Evolutionary conservation across 305 asterid species (phyloP), one percentile per base, ranked within the genome.

Genomic region (Nicotiana rustica): DNA sequence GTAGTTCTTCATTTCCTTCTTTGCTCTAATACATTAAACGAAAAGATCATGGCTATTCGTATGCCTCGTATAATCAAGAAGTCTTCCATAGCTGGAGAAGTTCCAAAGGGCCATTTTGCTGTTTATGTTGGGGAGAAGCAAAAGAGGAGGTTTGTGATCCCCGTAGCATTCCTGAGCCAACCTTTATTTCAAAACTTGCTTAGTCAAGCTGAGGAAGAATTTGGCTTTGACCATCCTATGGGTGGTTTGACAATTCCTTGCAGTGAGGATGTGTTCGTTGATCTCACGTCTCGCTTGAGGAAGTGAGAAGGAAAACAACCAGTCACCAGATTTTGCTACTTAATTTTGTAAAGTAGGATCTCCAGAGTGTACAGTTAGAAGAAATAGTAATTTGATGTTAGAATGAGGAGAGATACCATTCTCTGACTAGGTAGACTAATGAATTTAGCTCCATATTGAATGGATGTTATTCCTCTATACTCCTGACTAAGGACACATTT

Each of bases 261-360:
- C 70, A 93, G 90, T 67, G 98, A 95, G 87, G 89, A 84, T 10
- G 90, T 88, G 67, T 95, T 95, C 82, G 89, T 86, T 56, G 91
- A 96, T 25, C 90, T 93, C 38, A 92, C 97, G 2, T 89, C 96
- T 60, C 66, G 19, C 14, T 81, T 83, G 80, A 60, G 77, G 56
- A 29, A 83, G 15, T 77, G 31, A 80, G 14, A 67, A 81, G 41
- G 49, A 59, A n/a, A 52, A 25, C 10, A 12, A 17, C 41, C 67
- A 81, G 78, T n/a, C 35, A 29, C 7, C 68, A 64, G 56, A 15
- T 67, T 31, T 35, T 33, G 19, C 36, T 33, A 31, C 47, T 6
- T 33, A 33, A 67, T 33, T 67, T 67, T 15, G 52, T 33, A 67
- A 67, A 3, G 52, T 17, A 67, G 13, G 21, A 35, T 66, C 10